phyloP scores from a whole-genome alignment of 805 yeast species.

The Jamesozyma spencerorum region DNA sequence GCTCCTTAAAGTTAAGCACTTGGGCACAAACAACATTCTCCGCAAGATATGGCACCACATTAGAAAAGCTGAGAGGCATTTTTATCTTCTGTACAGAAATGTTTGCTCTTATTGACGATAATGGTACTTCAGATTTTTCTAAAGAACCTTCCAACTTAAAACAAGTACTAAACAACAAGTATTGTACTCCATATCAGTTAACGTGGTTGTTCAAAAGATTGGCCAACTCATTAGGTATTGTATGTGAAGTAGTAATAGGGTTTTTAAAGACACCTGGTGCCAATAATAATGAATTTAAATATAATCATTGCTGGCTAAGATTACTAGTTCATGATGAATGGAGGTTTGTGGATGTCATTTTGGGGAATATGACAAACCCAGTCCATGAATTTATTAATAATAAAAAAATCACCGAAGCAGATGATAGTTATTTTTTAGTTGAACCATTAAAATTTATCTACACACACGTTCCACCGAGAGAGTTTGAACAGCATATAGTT shows the following conservation, averaged over 20 bases:
- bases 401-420: constrained; percentile 25
- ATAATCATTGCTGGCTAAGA: constrained; percentile 86
- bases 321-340: constrained; percentile 68
- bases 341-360: constrained; percentile 64
- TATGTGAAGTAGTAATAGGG: constrained; percentile 72
- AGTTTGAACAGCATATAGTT: constrained; percentile 72
- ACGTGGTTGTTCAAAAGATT: constrained; percentile 69
- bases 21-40: constrained; percentile 47
- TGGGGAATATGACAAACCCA: constrained; percentile 53
- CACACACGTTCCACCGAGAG: constrained; percentile 78
- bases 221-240: constrained; percentile 59
- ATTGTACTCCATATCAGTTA: constrained; percentile 62
- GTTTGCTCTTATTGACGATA: constrained; percentile 38
- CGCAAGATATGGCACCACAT: constrained; percentile 40
- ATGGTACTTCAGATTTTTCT: constrained; percentile 31
- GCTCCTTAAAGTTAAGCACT: constrained; percentile 42
- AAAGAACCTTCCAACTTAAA: constrained; percentile 33
- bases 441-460: constrained; percentile 68
- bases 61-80: constrained; percentile 58
- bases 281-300: constrained; percentile 34
- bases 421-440: constrained; percentile 61
- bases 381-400: constrained; percentile 34
- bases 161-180: constrained; percentile 36
- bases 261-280: constrained; percentile 74
- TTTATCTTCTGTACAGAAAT: constrained; percentile 54